Evolutionary conservation across 805 yeast genomes (phyloP).

Genomic region (Lachancea waltii): DNA sequence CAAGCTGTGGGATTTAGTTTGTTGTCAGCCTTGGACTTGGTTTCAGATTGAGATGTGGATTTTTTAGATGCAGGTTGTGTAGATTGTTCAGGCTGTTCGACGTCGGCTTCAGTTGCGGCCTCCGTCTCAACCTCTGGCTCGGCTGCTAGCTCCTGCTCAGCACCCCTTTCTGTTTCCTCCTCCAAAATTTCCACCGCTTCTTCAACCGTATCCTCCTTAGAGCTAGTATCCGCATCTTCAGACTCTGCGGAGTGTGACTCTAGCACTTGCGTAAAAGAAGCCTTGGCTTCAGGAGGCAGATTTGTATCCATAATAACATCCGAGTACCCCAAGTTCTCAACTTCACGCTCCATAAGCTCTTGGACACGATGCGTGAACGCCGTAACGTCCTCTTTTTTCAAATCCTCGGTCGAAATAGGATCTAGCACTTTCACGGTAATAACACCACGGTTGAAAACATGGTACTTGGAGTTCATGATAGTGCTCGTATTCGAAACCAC

Average conservation of each 20-base stretch:
- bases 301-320: slow-evolving; percentile 29
- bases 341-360: slow-evolving; percentile 45
- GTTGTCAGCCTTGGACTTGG: neutral
- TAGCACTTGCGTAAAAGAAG: neutral
- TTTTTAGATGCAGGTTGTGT: too few relatives aligned
- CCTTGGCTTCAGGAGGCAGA: slow-evolving; percentile 24
- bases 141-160: neutral
- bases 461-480: slow-evolving; percentile 52
- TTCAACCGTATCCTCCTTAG: slow-evolving; percentile 7
- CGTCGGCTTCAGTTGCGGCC: too few relatives aligned
- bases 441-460: slow-evolving; percentile 69
- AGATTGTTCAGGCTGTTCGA: too few relatives aligned
- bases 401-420: slow-evolving; percentile 66
- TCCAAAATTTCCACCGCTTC: slow-evolving; percentile 8
- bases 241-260: neutral
- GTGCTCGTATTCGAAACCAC: slow-evolving; percentile 82
- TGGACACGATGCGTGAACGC: slow-evolving; percentile 51
- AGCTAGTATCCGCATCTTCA: neutral
- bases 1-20: neutral
- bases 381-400: slow-evolving; percentile 66
- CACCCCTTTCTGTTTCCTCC: slow-evolving; percentile 1
- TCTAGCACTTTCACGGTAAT: slow-evolving; percentile 73
- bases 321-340: slow-evolving; percentile 36
- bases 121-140: too few relatives aligned
- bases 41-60: neutral